These are phyloP conservation scores for Tolypocladium cylindrosporum DNA, from an alignment of 2,329 filamentous ascomycete species.

Conservation along the genomic window DNA sequence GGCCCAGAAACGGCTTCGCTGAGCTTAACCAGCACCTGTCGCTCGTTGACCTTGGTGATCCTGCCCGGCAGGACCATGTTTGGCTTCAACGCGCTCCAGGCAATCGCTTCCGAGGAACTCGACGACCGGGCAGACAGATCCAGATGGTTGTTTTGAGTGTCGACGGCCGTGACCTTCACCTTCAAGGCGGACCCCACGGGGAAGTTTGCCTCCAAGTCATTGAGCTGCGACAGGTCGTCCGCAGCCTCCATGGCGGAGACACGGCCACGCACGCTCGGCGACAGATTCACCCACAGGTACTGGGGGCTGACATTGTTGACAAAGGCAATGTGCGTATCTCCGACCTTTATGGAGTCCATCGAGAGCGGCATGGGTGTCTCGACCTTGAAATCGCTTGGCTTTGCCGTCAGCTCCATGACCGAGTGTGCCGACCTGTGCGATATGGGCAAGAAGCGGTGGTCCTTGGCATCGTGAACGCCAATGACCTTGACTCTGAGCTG, in stretches of 20 bases:
- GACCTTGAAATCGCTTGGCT: conserved; percentile 52
- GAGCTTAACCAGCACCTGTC: conserved; percentile 75
- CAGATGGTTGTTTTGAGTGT: conserved; percentile 62
- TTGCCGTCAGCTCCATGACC: conserved; percentile 80
- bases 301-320: conserved; percentile 81
- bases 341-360: conserved; percentile 62
- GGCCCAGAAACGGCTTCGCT: conserved; percentile 71
- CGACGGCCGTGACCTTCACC: conserved; percentile 66
- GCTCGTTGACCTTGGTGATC: conserved; percentile 77
- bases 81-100: conserved; percentile 61
- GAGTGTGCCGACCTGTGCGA: conserved; percentile 74
- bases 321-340: conserved; percentile 67
- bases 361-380: conserved; percentile 42
- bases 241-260: conserved; percentile 76
- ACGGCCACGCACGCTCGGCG: conserved; percentile 77
- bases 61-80: conserved; percentile 76
- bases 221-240: conserved; percentile 71
- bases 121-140: conserved; percentile 74
- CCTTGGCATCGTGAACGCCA: conserved; percentile 81
- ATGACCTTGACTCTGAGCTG: conserved; percentile 66
- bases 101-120: conserved; percentile 36
- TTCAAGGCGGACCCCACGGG: conserved; percentile 82
- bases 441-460: conserved; percentile 85
- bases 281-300: conserved; percentile 82
- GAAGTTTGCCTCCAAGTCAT: conserved; percentile 69